Evolutionary conservation across 768 basidiomycete genomes (phyloP).

Genomic region (Polyporus arcularius): DNA sequence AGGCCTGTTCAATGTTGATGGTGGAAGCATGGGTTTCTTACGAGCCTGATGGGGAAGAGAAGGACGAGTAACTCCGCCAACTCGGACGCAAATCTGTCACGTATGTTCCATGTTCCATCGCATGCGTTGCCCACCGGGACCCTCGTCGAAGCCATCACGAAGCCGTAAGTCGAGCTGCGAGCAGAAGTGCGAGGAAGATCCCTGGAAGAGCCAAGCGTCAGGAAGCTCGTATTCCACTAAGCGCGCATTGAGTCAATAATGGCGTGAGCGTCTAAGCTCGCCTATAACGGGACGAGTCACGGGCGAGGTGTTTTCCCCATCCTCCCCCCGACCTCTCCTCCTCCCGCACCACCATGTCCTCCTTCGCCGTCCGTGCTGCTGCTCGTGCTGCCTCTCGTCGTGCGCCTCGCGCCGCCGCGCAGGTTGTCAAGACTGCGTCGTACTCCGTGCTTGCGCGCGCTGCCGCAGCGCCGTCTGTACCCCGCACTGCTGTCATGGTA

Average conservation of each 20-base stretch:
- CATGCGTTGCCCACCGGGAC: too few relatives aligned
- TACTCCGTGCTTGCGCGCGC: constrained; percentile 62
- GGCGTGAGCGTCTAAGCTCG: constrained; percentile 12
- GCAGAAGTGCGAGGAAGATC: too few relatives aligned
- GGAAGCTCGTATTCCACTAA: too few relatives aligned
- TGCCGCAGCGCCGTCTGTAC: constrained; percentile 32
- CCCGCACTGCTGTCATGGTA: constrained; percentile 41
- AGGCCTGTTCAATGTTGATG: too few relatives aligned
- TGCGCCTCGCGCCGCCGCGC: constrained; percentile 51
- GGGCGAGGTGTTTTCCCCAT: too few relatives aligned
- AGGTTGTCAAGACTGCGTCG: constrained; percentile 50
- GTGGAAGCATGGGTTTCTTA: constrained; percentile 33
- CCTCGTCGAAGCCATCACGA: too few relatives aligned
- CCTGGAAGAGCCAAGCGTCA: too few relatives aligned
- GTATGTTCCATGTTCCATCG: too few relatives aligned
- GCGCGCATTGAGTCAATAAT: constrained; percentile 8
- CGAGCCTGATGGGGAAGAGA: constrained; percentile 39
- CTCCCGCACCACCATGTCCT: constrained; percentile 53
- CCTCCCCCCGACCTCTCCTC: constrained; percentile 3
- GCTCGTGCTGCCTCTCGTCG: constrained; percentile 70
- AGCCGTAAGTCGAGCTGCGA: too few relatives aligned
- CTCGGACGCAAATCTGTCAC: too few relatives aligned
- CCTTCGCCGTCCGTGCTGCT: constrained; percentile 64
- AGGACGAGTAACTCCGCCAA: not conserved
- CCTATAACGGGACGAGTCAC: constrained; percentile 6